phyloP scores from a whole-genome alignment of 2,329 filamentous ascomycete genomes.

The Nigrospora sphaerica region DNA sequence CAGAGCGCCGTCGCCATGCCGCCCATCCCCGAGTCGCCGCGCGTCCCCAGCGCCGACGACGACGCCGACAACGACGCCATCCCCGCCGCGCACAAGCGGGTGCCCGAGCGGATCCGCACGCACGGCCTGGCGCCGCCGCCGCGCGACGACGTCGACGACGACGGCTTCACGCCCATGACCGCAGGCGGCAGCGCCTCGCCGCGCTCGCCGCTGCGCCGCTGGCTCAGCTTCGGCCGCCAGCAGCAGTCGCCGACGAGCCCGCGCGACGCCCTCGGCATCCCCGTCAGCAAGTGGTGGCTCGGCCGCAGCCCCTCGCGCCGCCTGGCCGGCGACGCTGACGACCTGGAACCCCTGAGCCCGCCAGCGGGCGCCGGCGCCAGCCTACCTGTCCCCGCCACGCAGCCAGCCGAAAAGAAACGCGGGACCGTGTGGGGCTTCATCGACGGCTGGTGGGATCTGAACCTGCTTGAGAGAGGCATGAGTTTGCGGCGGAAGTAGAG shows the following conservation, averaged over 20 bases:
- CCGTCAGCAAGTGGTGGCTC: constrained; percentile 10
- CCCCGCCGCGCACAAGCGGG: constrained; percentile 9
- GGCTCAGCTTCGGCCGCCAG: constrained; percentile 8
- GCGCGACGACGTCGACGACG: constrained; percentile 12
- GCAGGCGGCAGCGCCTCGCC: constrained; percentile 15
- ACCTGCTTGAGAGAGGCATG: constrained; percentile 34
- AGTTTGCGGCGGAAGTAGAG: constrained; percentile 18
- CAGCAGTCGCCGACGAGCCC: constrained; percentile 10
- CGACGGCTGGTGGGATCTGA: constrained; percentile 50
- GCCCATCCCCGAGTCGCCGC: constrained; percentile 6
- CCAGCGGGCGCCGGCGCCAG: constrained; percentile 1
- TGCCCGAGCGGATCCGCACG: constrained; percentile 8
- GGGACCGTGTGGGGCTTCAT: constrained; percentile 40
- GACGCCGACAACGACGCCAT: neutral
- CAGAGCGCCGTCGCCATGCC: constrained; percentile 5
- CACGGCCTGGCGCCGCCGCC: constrained; percentile 12
- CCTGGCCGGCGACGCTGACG: constrained; percentile 6
- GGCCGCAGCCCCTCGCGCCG: neutral
- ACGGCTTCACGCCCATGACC: constrained; percentile 20
- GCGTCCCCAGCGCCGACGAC: neutral
- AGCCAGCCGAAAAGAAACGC: constrained; percentile 25
- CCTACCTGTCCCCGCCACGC: neutral
- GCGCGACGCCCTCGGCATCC: constrained; percentile 22
- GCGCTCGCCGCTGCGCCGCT: neutral
- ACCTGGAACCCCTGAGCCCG: constrained; percentile 16